Percentiles rank a stretch among this genome's conserved stretches.
Evolutionary conservation across 306 rosid species (phyloP).

Genomic region (Cucumis melo): DNA sequence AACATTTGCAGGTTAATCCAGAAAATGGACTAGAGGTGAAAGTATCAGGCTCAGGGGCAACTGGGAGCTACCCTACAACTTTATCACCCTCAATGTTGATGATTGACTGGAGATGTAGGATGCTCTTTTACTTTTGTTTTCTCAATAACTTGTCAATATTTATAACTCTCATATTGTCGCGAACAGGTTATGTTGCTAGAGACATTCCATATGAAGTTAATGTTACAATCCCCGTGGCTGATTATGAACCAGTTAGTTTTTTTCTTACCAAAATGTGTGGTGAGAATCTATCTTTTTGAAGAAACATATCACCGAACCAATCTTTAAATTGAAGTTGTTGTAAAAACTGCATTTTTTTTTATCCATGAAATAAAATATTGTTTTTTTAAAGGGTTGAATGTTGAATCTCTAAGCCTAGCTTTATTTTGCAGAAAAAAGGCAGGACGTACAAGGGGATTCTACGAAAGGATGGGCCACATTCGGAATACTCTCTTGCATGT

Average conservation of each 20-base stretch:
- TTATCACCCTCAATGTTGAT: constrained; percentile 71
- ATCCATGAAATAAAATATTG: background rate
- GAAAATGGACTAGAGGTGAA: constrained; percentile 46
- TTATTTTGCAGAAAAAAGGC: constrained; percentile 51
- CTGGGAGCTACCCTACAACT: constrained; percentile 74
- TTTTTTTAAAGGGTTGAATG: background rate
- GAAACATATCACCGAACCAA: background rate
- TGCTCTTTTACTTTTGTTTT: constrained; percentile 5
- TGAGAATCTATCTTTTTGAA: constrained; percentile 21
- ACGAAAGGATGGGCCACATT: constrained; percentile 78
- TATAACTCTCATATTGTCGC: constrained; percentile 7
- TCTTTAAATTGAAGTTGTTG: background rate
- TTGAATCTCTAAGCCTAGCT: background rate
- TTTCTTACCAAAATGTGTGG: constrained; percentile 75
- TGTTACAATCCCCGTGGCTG: constrained; percentile 67
- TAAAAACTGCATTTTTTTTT: background rate
- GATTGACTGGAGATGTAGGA: constrained; percentile 90
- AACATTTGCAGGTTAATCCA: constrained; percentile 47
- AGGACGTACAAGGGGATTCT: constrained; percentile 35
- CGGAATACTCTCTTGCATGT: constrained; percentile 93
- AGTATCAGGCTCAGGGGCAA: constrained; percentile 66
- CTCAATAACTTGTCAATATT: constrained; percentile 5
- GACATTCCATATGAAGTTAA: constrained; percentile 58
- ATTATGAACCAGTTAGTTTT: constrained; percentile 68
- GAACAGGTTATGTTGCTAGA: constrained; percentile 44